phyloP scores from a whole-genome alignment of 257 asterid genomes.

The Euphrasia confusa region DNA sequence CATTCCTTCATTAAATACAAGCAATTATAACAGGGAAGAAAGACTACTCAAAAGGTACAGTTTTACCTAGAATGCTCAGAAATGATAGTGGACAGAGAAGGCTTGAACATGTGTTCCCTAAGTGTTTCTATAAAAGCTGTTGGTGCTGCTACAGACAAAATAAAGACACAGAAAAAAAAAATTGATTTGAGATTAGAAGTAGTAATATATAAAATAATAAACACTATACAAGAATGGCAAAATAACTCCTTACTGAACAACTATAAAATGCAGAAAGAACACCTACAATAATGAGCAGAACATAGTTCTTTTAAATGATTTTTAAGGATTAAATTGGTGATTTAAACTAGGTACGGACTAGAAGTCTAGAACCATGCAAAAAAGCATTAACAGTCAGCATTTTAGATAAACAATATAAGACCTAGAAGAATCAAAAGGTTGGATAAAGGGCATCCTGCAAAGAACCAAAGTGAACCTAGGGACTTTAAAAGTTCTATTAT shows the following conservation, averaged over 20 bases:
- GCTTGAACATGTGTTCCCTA: conserved; percentile 93
- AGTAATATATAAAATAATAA: conserved; percentile 11
- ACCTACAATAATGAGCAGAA: conserved; percentile 2
- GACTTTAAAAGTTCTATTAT: neutral
- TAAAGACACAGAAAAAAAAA: conserved; percentile 4
- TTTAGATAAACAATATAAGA: conserved; percentile 1
- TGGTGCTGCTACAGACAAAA: conserved; percentile 57
- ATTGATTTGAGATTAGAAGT: conserved; percentile 12
- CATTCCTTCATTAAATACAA: conserved; percentile 20
- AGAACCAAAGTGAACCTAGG: neutral
- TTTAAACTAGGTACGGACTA: conserved; percentile 14
- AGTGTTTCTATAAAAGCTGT: conserved; percentile 77
- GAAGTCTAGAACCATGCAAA: conserved; percentile 4
- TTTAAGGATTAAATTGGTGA: neutral
- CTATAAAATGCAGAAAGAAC: conserved; percentile 14
- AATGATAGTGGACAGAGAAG: conserved; percentile 72
- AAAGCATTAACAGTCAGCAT: neutral
- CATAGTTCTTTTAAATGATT: conserved; percentile 6
- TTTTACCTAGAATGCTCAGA: conserved; percentile 66
- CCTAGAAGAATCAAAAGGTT: conserved; percentile 10
- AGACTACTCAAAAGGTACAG: conserved; percentile 10
- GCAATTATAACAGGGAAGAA: conserved; percentile 17
- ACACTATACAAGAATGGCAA: neutral
- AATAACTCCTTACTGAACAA: conserved; percentile 2
- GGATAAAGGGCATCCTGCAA: neutral